Conservation (phyloP, 2,329 filamentous ascomycete species). For the Ramularia endophylla region DNA sequence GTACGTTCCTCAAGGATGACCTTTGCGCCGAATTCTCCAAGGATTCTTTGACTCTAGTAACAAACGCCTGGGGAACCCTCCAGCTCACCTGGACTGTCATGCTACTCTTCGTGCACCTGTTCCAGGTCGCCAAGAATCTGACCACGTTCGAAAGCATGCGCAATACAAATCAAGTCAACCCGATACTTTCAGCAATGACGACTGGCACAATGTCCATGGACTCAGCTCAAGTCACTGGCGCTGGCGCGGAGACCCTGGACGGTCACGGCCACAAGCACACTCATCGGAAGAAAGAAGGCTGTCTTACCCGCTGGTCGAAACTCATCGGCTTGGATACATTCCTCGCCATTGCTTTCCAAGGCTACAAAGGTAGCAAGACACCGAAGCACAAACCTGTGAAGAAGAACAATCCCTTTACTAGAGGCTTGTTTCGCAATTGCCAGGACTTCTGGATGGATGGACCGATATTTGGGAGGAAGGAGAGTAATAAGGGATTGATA, state of each 20-base stretch:
- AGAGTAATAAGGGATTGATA: constrained; percentile 68
- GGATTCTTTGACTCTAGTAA: constrained; percentile 76
- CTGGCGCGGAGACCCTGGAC: constrained; percentile 56
- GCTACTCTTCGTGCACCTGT: constrained; percentile 87
- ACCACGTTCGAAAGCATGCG: constrained; percentile 98
- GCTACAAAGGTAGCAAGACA: constrained; percentile 51
- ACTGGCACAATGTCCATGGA: constrained; percentile 61
- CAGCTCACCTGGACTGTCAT: constrained; percentile 97
- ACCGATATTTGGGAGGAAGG: constrained; percentile 69
- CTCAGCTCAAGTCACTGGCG: constrained; percentile 62
- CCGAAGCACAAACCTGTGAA: constrained; percentile 27
- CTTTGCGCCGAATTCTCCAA: constrained; percentile 73
- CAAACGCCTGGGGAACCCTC: constrained; percentile 71
- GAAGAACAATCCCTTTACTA: constrained; percentile 74
- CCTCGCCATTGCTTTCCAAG: constrained; percentile 78
- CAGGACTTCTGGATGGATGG: constrained; percentile 95
- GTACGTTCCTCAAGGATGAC: constrained; percentile 67
- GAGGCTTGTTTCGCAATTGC: constrained; percentile 81
- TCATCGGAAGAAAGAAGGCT: constrained; percentile 56
- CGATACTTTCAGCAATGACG: constrained; percentile 68
- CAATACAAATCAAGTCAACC: constrained; percentile 52
- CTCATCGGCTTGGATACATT: constrained; percentile 90
- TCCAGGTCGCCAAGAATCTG: constrained; percentile 86
- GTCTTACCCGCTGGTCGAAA: constrained; percentile 72
- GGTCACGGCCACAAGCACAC: constrained; percentile 34